These are phyloP conservation scores for Sarcodon sp. DNA, from an alignment of 768 basidiomycete genomes.

Conservation along the genomic window DNA sequence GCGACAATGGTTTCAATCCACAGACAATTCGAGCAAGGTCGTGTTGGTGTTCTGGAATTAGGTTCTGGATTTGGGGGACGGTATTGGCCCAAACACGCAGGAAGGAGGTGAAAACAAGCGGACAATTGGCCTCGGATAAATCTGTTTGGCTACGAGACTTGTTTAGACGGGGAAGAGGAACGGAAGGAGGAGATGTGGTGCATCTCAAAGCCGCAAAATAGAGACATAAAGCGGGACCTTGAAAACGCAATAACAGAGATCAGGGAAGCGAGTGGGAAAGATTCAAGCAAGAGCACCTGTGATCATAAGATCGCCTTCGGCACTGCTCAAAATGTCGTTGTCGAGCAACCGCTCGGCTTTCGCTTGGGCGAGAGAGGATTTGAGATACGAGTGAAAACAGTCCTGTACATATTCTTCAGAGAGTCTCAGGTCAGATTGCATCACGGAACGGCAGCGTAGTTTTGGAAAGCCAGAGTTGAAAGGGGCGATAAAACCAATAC, in stretches of 20 bases:
- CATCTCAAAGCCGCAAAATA: constrained; percentile 77
- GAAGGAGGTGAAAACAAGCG: constrained; percentile 52
- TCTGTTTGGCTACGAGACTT: constrained; percentile 29
- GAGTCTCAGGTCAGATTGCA: constrained; percentile 17
- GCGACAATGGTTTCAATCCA: constrained; percentile 30
- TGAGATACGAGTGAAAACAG: constrained; percentile 73
- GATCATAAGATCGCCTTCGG: constrained; percentile 79
- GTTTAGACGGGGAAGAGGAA: constrained; percentile 53
- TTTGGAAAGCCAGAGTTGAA: too few species aligned
- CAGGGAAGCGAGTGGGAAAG: not conserved
- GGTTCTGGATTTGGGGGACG: constrained; percentile 51
- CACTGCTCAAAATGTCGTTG: constrained; percentile 59
- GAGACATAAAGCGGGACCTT: constrained; percentile 71
- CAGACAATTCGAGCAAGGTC: constrained; percentile 79
- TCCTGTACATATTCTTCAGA: constrained; percentile 61
- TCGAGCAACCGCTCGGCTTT: constrained; percentile 66
- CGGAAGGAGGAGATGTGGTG: constrained; percentile 66
- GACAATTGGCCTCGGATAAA: constrained; percentile 59
- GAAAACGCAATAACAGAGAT: not conserved
- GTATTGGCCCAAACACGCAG: constrained; percentile 59
- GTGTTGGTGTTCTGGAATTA: constrained; percentile 56
- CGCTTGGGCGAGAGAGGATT: constrained; percentile 61
- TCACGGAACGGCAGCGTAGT: too few species aligned
- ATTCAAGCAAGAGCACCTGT: constrained; percentile 38
- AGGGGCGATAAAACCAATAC: too few species aligned